These are phyloP conservation scores for Candida anglica DNA, from an alignment of 805 yeast species.

Conservation along the genomic window DNA sequence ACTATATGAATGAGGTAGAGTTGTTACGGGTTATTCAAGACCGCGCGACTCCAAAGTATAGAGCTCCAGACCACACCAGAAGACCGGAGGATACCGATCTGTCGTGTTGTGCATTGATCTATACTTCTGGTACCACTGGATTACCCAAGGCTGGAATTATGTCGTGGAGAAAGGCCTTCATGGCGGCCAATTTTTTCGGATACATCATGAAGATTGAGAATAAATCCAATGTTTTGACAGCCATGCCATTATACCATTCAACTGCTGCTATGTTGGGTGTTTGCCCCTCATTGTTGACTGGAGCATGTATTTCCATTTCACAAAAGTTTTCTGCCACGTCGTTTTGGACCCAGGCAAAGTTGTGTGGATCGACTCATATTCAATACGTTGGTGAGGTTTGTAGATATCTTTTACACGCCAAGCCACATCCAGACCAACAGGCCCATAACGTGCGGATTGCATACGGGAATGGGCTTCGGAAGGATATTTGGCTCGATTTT, in stretches of 20 bases:
- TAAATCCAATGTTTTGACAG: slow-evolving; percentile 66
- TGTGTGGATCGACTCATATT: slow-evolving; percentile 69
- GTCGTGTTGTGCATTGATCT: slow-evolving; percentile 68
- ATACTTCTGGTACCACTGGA: slow-evolving; percentile 94
- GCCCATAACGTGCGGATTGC: slow-evolving; percentile 65
- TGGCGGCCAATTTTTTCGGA: slow-evolving; percentile 71
- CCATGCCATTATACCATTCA: slow-evolving; percentile 95
- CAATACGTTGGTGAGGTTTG: slow-evolving; percentile 97
- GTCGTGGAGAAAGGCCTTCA: slow-evolving; percentile 81
- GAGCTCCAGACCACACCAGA: slow-evolving; percentile 56
- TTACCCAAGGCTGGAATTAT: slow-evolving; percentile 90
- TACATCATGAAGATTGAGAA: slow-evolving; percentile 57
- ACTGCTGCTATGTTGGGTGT: slow-evolving; percentile 88
- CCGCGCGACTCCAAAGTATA: slow-evolving; percentile 41
- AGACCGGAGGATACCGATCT: slow-evolving; percentile 54
- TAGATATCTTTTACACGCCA: slow-evolving; percentile 70
- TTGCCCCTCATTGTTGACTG: slow-evolving; percentile 58
- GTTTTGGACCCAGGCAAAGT: slow-evolving; percentile 85
- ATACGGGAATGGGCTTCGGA: slow-evolving; percentile 86
- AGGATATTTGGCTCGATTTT: slow-evolving; percentile 83
- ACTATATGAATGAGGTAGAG: slow-evolving; percentile 50
- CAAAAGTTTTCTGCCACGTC: slow-evolving; percentile 78
- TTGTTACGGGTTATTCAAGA: slow-evolving; percentile 40
- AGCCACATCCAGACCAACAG: slow-evolving; percentile 61
- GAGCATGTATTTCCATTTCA: slow-evolving; percentile 75